Evolutionary conservation across 768 basidiomycete genomes (phyloP).

Genomic region (Lentinula lateritia): DNA sequence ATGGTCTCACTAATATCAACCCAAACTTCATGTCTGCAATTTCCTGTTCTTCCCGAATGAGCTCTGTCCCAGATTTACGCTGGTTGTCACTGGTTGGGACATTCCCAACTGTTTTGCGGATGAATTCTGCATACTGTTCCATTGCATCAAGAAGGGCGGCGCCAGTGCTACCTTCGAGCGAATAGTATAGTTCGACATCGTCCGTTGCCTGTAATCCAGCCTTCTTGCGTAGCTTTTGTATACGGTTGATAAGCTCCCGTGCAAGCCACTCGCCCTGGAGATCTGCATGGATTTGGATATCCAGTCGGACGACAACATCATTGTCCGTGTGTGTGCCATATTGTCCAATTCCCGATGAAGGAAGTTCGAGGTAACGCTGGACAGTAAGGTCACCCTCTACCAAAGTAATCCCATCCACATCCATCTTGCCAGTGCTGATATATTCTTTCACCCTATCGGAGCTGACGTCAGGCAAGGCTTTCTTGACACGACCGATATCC

Average conservation of each 20-base stretch:
- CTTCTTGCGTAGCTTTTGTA: conserved; percentile 94
- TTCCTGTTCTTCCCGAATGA: conserved; percentile 87
- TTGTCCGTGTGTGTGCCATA: conserved; percentile 86
- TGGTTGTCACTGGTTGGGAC: conserved; percentile 57
- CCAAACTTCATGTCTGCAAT: conserved; percentile 74
- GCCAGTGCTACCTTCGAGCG: conserved; percentile 65
- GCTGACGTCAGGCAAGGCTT: conserved; percentile 72
- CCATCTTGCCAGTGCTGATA: conserved; percentile 66
- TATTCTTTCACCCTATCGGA: conserved; percentile 83
- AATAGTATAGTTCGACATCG: conserved; percentile 84
- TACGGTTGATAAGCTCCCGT: conserved; percentile 85
- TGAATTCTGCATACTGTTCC: conserved; percentile 57
- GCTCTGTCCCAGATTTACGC: conserved; percentile 38
- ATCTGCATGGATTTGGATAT: conserved; percentile 83
- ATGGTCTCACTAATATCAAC: conserved; percentile 59
- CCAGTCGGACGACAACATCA: conserved; percentile 91
- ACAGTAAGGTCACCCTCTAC: conserved; percentile 88
- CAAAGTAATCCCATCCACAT: conserved; percentile 86
- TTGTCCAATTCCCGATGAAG: conserved; percentile 50
- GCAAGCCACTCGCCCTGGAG: conserved; percentile 85
- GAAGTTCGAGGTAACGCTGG: conserved; percentile 85
- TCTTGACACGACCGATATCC: conserved; percentile 85
- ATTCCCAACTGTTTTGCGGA: conserved; percentile 70
- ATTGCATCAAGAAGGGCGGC: conserved; percentile 62
- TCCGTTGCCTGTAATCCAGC: conserved; percentile 94